These are phyloP conservation scores for Nemania serpens DNA, from an alignment of 2,329 filamentous ascomycete species.

Conservation along the genomic window DNA sequence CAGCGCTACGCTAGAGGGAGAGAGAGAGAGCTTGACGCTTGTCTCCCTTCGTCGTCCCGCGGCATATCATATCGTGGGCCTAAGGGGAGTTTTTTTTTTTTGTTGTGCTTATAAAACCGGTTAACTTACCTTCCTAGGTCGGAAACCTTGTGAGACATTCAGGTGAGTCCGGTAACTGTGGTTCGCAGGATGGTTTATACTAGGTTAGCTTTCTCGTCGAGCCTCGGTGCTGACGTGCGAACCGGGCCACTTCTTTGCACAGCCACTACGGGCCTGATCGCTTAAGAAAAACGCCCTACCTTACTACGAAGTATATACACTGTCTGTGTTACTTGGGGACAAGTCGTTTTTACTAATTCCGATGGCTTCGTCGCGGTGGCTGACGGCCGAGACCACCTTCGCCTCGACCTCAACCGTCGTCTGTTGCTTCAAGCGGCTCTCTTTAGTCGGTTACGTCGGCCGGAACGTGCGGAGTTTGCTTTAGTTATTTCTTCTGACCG, in stretches of 20 bases:
- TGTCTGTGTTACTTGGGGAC: too few species aligned
- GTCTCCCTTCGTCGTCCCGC: neutral
- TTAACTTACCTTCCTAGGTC: conserved; percentile 25
- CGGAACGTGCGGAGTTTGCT: neutral
- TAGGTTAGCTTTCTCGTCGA: conserved; percentile 14
- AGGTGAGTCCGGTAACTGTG: conserved; percentile 8
- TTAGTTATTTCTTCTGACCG: neutral
- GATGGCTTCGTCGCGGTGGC: conserved; percentile 4
- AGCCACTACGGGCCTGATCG: conserved; percentile 1
- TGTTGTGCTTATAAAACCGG: neutral
- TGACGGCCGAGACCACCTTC: neutral
- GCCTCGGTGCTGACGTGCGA: conserved; percentile 13
- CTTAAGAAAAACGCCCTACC: neutral
- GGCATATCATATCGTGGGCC: conserved; percentile 10
- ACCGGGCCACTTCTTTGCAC: conserved; percentile 5
- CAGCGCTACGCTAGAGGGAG: neutral
- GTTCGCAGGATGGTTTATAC: neutral
- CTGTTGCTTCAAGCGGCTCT: neutral
- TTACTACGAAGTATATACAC: neutral
- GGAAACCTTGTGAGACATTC: conserved; percentile 17
- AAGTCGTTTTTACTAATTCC: neutral
- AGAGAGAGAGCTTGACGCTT: neutral
- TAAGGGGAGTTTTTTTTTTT: neutral
- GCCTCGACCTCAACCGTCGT: neutral
- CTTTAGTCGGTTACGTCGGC: neutral